phyloP scores from a whole-genome alignment of 2,329 filamentous ascomycete species.

The Dothistroma pini region DNA sequence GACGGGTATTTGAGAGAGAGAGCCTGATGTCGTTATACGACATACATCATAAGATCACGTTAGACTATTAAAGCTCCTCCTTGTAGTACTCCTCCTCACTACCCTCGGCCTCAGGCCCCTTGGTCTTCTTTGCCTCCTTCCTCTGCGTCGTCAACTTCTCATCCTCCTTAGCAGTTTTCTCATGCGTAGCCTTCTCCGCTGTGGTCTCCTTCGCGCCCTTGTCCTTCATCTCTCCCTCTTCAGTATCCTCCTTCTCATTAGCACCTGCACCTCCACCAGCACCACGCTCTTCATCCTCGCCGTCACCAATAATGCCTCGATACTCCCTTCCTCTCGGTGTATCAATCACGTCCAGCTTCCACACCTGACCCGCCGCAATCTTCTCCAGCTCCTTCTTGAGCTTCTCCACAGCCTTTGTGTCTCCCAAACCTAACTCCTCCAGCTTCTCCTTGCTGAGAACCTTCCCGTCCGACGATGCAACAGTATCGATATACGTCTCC shows the following conservation, averaged over 20 bases:
- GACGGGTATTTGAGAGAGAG: too few species aligned
- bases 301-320: conserved; percentile 63
- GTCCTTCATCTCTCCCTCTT: conserved; percentile 11
- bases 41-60: neutral
- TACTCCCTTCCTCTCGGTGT: conserved; percentile 63
- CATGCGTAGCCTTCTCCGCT: conserved; percentile 10
- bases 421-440: conserved; percentile 59
- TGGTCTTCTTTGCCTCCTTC: conserved; percentile 9
- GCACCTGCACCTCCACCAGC: conserved; percentile 26
- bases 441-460: conserved; percentile 41
- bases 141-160: conserved; percentile 16
- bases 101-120: conserved; percentile 13
- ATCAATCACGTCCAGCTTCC: conserved; percentile 78
- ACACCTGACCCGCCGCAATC: conserved; percentile 66
- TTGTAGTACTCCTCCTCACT: conserved; percentile 29
- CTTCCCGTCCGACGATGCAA: conserved; percentile 56
- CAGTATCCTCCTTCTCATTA: neutral
- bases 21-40: neutral
- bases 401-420: conserved; percentile 67
- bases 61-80: conserved; percentile 24
- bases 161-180: conserved; percentile 22
- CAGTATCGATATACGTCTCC: conserved; percentile 52
- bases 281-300: conserved; percentile 48
- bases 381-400: conserved; percentile 66
- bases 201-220: conserved; percentile 11